These are phyloP conservation scores for Glebionis coronaria DNA, from an alignment of 129 eudicot genomes.

Conservation along the genomic window DNA sequence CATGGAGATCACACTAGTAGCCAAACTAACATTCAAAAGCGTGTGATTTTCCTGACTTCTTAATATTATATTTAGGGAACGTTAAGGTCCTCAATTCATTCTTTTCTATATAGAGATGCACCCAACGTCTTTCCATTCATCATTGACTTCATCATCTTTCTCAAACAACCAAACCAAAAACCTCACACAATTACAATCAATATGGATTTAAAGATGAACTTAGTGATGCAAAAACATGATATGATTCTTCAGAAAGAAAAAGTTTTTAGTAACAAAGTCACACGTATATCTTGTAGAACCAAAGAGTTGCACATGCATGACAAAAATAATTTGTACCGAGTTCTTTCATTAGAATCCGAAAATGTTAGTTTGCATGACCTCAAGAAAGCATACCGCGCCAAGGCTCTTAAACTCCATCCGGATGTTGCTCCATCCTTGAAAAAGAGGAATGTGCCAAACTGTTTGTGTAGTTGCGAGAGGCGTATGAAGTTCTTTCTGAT, in stretches of 20 bases:
- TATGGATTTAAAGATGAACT: slow-evolving; percentile 22
- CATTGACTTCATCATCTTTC: slow-evolving; percentile 15
- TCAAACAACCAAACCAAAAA: not conserved
- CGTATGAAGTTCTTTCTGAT: slow-evolving; percentile 64
- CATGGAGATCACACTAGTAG: slow-evolving; percentile 13
- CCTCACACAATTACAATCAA: not conserved
- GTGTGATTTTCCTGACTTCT: slow-evolving; percentile 13
- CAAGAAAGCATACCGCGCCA: slow-evolving; percentile 51
- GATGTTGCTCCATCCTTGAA: slow-evolving; percentile 36
- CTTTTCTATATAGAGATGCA: slow-evolving; percentile 12
- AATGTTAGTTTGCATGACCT: slow-evolving; percentile 47
- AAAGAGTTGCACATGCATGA: slow-evolving; percentile 13
- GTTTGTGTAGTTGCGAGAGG: slow-evolving; percentile 47
- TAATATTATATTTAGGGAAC: slow-evolving; percentile 10
- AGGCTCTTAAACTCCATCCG: slow-evolving; percentile 53
- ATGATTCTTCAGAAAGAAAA: slow-evolving; percentile 14
- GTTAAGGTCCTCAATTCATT: no score
- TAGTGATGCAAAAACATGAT: slow-evolving; percentile 19
- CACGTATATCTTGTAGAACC: slow-evolving; percentile 25
- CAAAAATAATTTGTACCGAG: slow-evolving; percentile 29
- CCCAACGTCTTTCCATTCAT: slow-evolving; percentile 3
- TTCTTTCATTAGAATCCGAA: slow-evolving; percentile 31
- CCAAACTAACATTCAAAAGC: slow-evolving; percentile 20
- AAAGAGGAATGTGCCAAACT: slow-evolving; percentile 43
- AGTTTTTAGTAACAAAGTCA: slow-evolving; percentile 1